Conservation (phyloP, 163 green algal genomes). For the Chloromonas sp. region DNA sequence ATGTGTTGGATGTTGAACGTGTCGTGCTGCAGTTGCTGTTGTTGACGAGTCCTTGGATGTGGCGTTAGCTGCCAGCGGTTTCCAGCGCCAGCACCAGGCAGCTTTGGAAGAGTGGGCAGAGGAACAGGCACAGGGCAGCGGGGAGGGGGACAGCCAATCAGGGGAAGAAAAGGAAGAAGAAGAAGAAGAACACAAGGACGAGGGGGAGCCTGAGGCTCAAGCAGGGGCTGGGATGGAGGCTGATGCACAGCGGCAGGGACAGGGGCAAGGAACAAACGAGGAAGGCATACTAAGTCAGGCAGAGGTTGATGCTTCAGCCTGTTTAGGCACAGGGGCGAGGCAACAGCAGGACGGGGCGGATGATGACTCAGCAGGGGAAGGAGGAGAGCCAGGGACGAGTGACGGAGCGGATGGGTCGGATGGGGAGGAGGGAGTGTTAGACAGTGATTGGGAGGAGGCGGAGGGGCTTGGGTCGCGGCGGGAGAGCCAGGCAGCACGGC, state of each 20-base stretch:
- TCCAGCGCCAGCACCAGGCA: conserved; percentile 61
- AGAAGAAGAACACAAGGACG: not conserved
- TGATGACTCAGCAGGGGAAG: not conserved
- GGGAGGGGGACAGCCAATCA: conserved; percentile 10
- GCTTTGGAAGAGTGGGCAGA: conserved; percentile 42
- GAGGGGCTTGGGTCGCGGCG: not conserved
- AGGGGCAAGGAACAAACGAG: not conserved
- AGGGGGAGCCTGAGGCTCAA: not conserved
- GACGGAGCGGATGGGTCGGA: not conserved
- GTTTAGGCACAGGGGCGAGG: too few species aligned
- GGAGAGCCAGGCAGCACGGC: not conserved
- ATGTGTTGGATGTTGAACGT: conserved; percentile 1
- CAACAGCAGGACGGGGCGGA: not conserved
- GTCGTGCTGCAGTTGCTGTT: not conserved
- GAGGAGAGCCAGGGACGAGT: not conserved
- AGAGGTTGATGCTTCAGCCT: not conserved
- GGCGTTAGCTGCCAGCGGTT: conserved; percentile 62
- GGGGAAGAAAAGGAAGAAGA: conserved; percentile 12
- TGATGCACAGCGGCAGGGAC: not conserved
- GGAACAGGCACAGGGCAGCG: conserved; percentile 4
- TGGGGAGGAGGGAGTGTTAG: not conserved
- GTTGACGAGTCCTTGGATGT: conserved; percentile 45
- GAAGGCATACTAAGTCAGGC: not conserved
- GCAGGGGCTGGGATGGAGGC: not conserved
- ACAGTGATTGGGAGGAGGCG: not conserved